Conservation (phyloP, 2,329 filamentous ascomycete species). For the Rhinocladiella mackenziei region DNA sequence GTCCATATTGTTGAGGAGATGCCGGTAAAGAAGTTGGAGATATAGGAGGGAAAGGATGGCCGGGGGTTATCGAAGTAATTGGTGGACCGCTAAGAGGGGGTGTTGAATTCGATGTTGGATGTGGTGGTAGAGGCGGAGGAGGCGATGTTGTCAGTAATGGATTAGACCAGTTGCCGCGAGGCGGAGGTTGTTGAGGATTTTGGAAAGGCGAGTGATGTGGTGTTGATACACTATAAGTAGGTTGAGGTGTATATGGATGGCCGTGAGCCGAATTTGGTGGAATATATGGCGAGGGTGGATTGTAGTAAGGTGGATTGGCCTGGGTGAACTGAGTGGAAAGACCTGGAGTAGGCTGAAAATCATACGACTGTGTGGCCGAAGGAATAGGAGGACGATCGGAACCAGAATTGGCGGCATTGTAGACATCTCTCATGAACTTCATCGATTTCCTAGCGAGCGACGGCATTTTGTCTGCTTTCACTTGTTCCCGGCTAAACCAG, state of each 20-base stretch:
- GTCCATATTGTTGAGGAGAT: constrained; percentile 2
- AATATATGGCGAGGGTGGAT: constrained; percentile 2
- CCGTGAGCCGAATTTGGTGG: background rate
- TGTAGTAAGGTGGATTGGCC: background rate
- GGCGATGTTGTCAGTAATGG: constrained; percentile 4
- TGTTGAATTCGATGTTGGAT: background rate
- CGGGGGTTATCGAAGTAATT: background rate
- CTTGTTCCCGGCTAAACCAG: too few relatives aligned
- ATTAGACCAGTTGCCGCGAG: constrained; percentile 11
- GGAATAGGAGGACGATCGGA: constrained; percentile 3
- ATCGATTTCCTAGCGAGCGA: constrained; percentile 23
- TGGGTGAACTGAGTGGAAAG: constrained; percentile 15
- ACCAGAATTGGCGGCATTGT: constrained; percentile 10
- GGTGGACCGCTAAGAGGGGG: background rate
- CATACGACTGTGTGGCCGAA: constrained; percentile 5
- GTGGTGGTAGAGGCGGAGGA: constrained; percentile 2
- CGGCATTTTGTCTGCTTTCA: constrained; percentile 10
- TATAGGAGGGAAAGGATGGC: background rate
- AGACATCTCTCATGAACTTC: constrained; percentile 23
- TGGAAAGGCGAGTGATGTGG: constrained; percentile 2
- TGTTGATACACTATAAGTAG: constrained; percentile 1
- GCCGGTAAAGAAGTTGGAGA: background rate
- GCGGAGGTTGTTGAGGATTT: constrained; percentile 1
- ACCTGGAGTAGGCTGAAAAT: constrained; percentile 8
- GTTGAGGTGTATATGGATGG: constrained; percentile 6